Evolutionary conservation across 2,329 filamentous ascomycete genomes (phyloP).

Genomic region (Helicocarpus griseus): DNA sequence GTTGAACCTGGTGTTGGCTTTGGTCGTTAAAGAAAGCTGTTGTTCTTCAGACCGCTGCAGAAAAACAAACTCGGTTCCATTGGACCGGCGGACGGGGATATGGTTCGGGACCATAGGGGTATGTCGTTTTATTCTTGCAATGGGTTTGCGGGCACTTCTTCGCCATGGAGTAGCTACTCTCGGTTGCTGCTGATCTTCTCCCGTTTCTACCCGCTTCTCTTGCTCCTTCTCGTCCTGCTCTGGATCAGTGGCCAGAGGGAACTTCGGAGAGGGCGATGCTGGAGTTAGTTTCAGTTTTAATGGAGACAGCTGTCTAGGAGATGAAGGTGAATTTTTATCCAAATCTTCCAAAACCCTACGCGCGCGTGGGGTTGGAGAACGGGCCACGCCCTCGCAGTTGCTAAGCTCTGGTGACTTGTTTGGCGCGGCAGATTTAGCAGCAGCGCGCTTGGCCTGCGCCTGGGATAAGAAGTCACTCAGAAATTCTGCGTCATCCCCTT

Average conservation of each 20-base stretch:
- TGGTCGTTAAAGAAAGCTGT: slow-evolving; percentile 31
- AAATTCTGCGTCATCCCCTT: slow-evolving; percentile 30
- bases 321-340: slow-evolving; percentile 31
- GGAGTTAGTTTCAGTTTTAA: slow-evolving; percentile 17
- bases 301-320: slow-evolving; percentile 23
- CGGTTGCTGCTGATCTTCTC: slow-evolving; percentile 11
- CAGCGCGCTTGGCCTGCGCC: slow-evolving; percentile 31
- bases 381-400: not conserved
- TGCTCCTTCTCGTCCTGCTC: slow-evolving; percentile 13
- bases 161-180: slow-evolving; percentile 23
- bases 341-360: slow-evolving; percentile 28
- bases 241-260: slow-evolving; percentile 3
- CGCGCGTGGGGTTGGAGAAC: slow-evolving; percentile 16
- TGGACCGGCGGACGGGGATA: slow-evolving; percentile 34
- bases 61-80: slow-evolving; percentile 38
- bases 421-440: slow-evolving; percentile 19
- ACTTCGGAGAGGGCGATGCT: slow-evolving; percentile 10
- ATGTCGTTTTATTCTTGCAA: slow-evolving; percentile 17
- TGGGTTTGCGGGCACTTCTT: slow-evolving; percentile 26
- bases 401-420: slow-evolving; percentile 13
- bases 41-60: slow-evolving; percentile 32
- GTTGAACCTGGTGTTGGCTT: slow-evolving; percentile 35
- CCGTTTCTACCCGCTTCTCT: slow-evolving; percentile 10
- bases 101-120: slow-evolving; percentile 25
- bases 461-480: slow-evolving; percentile 32